Percentiles rank a stretch among this genome's conserved stretches.
Conservation (phyloP, 345 rosid genomes). For the Hirschfeldia incana region DNA sequence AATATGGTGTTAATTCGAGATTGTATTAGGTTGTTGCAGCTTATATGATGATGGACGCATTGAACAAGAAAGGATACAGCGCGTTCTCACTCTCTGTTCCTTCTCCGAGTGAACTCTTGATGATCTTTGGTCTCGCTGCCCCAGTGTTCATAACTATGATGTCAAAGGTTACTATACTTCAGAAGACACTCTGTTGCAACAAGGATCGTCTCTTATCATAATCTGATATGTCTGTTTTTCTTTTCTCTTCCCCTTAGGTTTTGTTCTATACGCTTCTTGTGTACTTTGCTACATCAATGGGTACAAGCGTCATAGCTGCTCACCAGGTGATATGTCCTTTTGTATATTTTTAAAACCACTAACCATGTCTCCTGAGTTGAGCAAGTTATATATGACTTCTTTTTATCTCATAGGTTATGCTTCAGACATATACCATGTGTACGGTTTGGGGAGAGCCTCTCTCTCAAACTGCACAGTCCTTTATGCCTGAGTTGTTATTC, state of each 20-base stretch:
- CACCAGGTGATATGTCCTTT: conserved; percentile 67
- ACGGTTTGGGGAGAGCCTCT: conserved; percentile 86
- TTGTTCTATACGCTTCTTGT: conserved; percentile 74
- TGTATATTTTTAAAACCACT: neutral
- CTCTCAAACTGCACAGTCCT: conserved; percentile 94
- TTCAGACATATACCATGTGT: conserved; percentile 68
- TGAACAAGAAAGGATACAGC: conserved; percentile 72
- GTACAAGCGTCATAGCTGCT: conserved; percentile 73
- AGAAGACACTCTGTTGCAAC: conserved; percentile 10
- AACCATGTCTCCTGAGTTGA: conserved; percentile 13
- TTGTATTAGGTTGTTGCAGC: conserved; percentile 67
- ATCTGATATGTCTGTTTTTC: conserved; percentile 23
- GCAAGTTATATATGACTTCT: conserved; percentile 5
- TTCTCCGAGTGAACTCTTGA: conserved; percentile 53
- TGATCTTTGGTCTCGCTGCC: conserved; percentile 66
- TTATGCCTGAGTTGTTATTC: conserved; percentile 81
- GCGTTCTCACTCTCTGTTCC: conserved; percentile 65
- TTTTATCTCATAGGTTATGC: conserved; percentile 55
- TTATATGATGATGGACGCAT: conserved; percentile 76
- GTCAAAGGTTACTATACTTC: conserved; percentile 58
- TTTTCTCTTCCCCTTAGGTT: conserved; percentile 46
- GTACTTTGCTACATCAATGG: conserved; percentile 89
- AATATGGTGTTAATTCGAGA: conserved; percentile 19
- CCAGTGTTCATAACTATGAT: conserved; percentile 78
- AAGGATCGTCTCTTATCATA: conserved; percentile 7